These are phyloP conservation scores for Dryadomyces quercus-mongolicae DNA, from an alignment of 2,329 filamentous ascomycete species.

Conservation along the genomic window DNA sequence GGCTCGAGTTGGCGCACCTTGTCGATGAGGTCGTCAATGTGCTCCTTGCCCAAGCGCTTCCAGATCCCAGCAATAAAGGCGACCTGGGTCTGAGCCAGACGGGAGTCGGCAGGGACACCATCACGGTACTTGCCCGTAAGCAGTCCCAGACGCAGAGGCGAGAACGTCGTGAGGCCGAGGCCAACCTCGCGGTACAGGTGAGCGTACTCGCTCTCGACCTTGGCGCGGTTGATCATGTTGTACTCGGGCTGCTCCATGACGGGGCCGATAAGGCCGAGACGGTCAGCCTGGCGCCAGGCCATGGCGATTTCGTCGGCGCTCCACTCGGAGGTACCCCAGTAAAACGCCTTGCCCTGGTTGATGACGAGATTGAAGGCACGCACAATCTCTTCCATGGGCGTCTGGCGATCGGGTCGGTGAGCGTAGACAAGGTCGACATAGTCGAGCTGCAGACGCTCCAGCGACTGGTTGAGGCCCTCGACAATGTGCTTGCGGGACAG, in stretches of 20 bases:
- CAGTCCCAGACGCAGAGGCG: constrained; percentile 39
- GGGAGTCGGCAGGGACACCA: constrained; percentile 47
- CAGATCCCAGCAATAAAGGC: constrained; percentile 41
- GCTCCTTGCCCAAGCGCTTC: constrained; percentile 36
- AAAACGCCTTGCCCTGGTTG: constrained; percentile 56
- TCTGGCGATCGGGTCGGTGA: constrained; percentile 44
- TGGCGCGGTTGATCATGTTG: constrained; percentile 43
- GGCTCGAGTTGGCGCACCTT: constrained; percentile 46
- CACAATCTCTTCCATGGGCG: constrained; percentile 52
- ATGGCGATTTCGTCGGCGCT: constrained; percentile 53
- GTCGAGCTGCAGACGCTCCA: constrained; percentile 47
- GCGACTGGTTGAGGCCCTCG: constrained; percentile 44
- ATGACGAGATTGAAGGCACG: constrained; percentile 35
- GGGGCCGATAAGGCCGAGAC: constrained; percentile 48
- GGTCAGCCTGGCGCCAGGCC: constrained; percentile 47
- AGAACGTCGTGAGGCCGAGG: constrained; percentile 41
- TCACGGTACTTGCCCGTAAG: constrained; percentile 53
- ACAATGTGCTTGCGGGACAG: constrained; percentile 38
- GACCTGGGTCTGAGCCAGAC: constrained; percentile 43
- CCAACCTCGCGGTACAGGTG: constrained; percentile 43
- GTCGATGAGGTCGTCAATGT: constrained; percentile 38
- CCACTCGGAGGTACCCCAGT: constrained; percentile 65
- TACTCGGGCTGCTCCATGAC: constrained; percentile 58
- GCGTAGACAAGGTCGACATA: constrained; percentile 56
- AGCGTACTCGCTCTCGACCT: constrained; percentile 31